Evolutionary conservation across 1,284 basidiomycete genomes (phyloP), one percentile per base, ranked within the genome.

Genomic region (Cryptococcus sp.): DNA sequence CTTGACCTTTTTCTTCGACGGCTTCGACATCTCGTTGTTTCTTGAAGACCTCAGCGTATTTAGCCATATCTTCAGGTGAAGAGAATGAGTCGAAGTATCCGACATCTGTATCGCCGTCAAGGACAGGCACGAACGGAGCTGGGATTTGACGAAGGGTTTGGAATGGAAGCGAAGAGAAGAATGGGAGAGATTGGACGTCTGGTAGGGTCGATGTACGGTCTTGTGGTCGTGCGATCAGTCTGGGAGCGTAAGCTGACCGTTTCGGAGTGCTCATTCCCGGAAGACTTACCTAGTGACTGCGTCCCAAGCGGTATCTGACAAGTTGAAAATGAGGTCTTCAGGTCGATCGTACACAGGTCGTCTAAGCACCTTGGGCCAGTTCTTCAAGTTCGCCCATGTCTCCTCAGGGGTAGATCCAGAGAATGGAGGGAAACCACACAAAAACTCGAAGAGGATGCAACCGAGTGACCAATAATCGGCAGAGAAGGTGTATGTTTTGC

Each of bases 401-500:
- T 99, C 96, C 68, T 99, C 95, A 0, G 94, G 89, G 0, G 88
- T 92, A 45, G 88, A 85, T 11, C 96, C 96, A 52, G 90, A 95
- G 80, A 98, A 99, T 0, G 96, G 96, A 8, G 96, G 96, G 80
- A 97, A 98, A 30, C 93, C 93, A 55, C 78, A 80, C n/a, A 97
- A 81, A 78, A 97, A 97, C 78, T 98, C 93, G 79, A 98, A 99
- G 33, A 99, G 79, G 67, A 99, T 98, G 75, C 96, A 98, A 8
- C 96, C 96, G 4, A 99, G 83, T 4, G 91, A 95, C 96, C 96
- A 99, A 72, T 91, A 98, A 78, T 98, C 96, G 54, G 98, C 96
- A 0, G 90, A 89, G 73, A 88, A 96, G 0, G 88, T 88, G 78
- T 99, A 99, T 4, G 91, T 88, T 71, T 93, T 91, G 37, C 90